These are phyloP conservation scores for Zygnema circumcarinatum DNA, from an alignment of 139 green algal species.

Conservation along the genomic window DNA sequence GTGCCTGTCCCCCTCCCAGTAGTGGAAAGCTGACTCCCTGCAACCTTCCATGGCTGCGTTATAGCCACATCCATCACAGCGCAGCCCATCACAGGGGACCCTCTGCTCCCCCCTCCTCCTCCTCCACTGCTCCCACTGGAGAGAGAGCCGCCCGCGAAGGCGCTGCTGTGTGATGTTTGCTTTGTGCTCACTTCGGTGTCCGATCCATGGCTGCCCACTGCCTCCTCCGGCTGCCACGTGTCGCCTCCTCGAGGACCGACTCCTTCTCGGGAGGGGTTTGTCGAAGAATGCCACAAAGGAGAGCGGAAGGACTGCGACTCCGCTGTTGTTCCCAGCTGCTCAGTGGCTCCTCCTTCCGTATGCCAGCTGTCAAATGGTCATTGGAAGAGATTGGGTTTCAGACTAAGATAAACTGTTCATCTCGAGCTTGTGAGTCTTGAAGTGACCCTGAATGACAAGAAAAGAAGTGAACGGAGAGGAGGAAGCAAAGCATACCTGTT, in stretches of 20 bases:
- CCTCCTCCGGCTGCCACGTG: neutral
- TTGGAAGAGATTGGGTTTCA: neutral
- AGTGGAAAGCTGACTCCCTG: neutral
- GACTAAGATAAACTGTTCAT: neutral
- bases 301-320: neutral
- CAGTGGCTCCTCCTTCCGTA: neutral
- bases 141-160: neutral
- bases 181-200: neutral
- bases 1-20: neutral
- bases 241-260: neutral
- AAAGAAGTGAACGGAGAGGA: neutral
- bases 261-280: neutral
- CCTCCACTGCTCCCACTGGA: neutral
- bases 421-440: neutral
- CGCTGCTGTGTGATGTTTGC: neutral
- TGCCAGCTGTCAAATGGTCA: neutral
- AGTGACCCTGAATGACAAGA: neutral
- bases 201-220: neutral
- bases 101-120: neutral
- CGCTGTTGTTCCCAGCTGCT: neutral
- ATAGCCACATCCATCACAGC: neutral
- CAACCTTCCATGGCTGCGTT: conserved; percentile 3
- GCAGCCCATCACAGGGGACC: neutral
- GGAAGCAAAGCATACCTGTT: neutral
- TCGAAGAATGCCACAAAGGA: neutral